A percentile compares a stretch with the other conserved stretches of the same genome.
Conservation (phyloP, 129 eudicot species). For the Kitagawia praeruptora region DNA sequence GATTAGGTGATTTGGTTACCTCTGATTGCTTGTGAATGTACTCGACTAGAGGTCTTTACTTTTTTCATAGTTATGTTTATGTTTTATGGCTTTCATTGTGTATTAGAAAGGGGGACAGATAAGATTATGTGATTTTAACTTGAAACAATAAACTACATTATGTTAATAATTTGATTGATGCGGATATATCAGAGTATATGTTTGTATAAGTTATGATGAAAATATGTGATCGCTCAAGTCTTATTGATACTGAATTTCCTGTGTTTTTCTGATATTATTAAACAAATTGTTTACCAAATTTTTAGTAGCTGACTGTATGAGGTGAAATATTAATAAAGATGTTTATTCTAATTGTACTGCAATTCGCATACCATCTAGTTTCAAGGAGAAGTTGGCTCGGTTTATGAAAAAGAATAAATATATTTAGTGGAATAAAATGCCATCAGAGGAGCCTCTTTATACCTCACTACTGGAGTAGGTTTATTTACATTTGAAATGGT, state of each 20-base stretch:
- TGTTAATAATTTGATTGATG: not conserved
- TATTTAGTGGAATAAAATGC: too few relatives aligned
- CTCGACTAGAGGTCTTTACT: not conserved
- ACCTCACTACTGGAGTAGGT: not conserved
- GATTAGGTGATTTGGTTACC: not conserved
- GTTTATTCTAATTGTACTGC: slow-evolving; percentile 6
- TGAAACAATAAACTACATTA: too few relatives aligned
- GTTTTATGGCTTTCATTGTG: not conserved
- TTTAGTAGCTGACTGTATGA: not conserved
- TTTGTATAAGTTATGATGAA: not conserved
- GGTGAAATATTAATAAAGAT: not conserved
- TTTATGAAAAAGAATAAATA: too few relatives aligned
- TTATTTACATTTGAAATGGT: too few relatives aligned
- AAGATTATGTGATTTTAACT: not conserved
- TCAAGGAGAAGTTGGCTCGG: slow-evolving; percentile 53
- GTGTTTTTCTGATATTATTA: not conserved
- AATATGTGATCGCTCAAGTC: too few relatives aligned
- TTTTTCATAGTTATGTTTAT: too few relatives aligned
- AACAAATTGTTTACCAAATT: not conserved
- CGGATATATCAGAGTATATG: not conserved
- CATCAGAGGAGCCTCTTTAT: not conserved
- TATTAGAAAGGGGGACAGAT: too few relatives aligned
- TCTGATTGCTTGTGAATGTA: not conserved
- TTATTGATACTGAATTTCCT: not conserved
- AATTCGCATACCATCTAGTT: slow-evolving; percentile 60